These are phyloP conservation scores for Lipomyces sp. DNA, from an alignment of 805 yeast genomes.

Conservation along the genomic window DNA sequence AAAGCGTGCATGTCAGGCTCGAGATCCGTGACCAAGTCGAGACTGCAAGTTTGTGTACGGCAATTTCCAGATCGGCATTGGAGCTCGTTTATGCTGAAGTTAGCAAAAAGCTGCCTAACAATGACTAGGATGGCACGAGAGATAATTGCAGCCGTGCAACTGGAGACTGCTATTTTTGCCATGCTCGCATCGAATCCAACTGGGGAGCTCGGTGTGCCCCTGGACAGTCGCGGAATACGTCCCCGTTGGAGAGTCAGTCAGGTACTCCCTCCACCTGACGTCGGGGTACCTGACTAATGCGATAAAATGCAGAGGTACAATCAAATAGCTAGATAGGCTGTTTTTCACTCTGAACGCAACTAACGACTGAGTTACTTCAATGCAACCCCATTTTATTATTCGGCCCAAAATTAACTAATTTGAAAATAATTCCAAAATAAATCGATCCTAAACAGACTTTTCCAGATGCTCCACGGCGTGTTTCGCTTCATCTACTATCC, in stretches of 20 bases:
- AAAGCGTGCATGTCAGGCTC: no score
- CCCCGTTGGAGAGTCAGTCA: neutral
- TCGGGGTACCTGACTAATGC: neutral
- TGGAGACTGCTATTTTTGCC: neutral
- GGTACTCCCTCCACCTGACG: neutral
- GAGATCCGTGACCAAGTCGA: no score
- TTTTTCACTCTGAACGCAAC: no score
- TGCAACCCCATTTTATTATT: no score
- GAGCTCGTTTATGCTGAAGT: no score
- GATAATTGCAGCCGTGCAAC: neutral
- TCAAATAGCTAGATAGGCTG: no score
- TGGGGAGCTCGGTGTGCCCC: neutral
- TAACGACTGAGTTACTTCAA: no score
- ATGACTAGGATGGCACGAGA: neutral
- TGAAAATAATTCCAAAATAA: no score
- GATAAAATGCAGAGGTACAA: no score
- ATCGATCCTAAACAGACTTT: neutral
- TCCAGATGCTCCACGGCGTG: constrained; percentile 17
- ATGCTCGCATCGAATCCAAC: constrained; percentile 3
- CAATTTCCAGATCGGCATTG: no score
- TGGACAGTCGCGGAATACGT: neutral
- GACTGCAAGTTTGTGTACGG: no score
- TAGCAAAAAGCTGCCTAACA: neutral
- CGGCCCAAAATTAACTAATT: no score
- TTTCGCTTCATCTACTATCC: constrained; percentile 21